phyloP scores from a whole-genome alignment of 2,329 filamentous ascomycete species.

The Coniella lustricola region DNA sequence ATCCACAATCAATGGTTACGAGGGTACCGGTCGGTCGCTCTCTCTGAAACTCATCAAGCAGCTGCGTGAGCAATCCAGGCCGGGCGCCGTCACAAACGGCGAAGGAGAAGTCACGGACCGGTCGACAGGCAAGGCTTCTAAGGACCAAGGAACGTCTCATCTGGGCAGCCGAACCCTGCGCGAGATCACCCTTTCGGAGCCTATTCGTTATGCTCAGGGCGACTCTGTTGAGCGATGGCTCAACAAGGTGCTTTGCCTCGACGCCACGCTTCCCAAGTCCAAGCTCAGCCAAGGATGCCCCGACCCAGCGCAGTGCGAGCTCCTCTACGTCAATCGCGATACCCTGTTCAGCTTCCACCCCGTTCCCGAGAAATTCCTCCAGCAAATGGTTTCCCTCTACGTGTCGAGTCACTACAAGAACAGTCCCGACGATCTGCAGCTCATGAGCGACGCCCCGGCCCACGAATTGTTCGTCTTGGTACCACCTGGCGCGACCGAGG shows the following conservation, averaged over 20 bases:
- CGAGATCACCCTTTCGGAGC: conserved; percentile 88
- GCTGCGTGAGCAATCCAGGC: conserved; percentile 82
- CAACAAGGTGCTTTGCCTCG: conserved; percentile 86
- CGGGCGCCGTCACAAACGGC: conserved; percentile 45
- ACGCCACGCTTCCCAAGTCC: conserved; percentile 78
- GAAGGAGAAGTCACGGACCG: conserved; percentile 68
- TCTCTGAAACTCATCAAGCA: conserved; percentile 97
- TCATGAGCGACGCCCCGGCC: conserved; percentile 96
- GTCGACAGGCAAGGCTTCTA: conserved; percentile 65
- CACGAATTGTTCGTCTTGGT: conserved; percentile 95
- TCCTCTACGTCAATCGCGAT: conserved; percentile 91
- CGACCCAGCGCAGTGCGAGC: conserved; percentile 83
- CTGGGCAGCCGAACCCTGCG: conserved; percentile 68
- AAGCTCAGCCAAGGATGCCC: conserved; percentile 74
- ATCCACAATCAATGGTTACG: conserved; percentile 97
- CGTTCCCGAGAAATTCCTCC: conserved; percentile 92
- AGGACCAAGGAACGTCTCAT: conserved; percentile 51
- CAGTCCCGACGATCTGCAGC: conserved; percentile 92
- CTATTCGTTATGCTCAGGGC: conserved; percentile 87
- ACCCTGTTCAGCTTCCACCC: conserved; percentile 97
- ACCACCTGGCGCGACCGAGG: conserved; percentile 71
- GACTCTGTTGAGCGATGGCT: conserved; percentile 95
- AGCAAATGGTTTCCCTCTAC: conserved; percentile 97
- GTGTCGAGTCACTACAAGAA: conserved; percentile 98
- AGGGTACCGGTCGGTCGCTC: conserved; percentile 89